Percentiles rank a stretch among this genome's conserved stretches.
Evolutionary conservation across 2,329 filamentous ascomycete species (phyloP).

Genomic region (Fusarium bulbicola): DNA sequence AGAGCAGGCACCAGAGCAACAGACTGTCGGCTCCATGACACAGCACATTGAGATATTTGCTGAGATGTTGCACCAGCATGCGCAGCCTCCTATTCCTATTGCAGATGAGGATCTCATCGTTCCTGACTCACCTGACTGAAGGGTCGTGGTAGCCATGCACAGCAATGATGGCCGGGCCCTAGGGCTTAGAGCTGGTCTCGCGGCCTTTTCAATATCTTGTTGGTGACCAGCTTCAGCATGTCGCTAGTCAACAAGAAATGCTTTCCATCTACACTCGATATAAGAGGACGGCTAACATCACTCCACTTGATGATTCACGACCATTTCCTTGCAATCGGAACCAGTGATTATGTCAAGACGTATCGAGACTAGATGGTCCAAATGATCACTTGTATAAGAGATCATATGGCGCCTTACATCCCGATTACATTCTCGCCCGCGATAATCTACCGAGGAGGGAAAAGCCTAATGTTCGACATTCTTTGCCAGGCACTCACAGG

Average conservation of each 20-base stretch:
- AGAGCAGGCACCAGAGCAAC: slow-evolving; percentile 50
- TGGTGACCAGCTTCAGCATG: slow-evolving; percentile 3
- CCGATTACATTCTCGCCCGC: neutral
- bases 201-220: slow-evolving; percentile 2
- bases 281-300: neutral
- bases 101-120: slow-evolving; percentile 46
- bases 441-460: neutral
- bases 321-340: neutral
- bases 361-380: neutral
- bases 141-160: neutral
- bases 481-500: neutral
- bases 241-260: neutral
- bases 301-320: slow-evolving; percentile 8
- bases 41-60: slow-evolving; percentile 54
- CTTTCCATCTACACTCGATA: neutral
- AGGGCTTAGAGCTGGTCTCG: slow-evolving; percentile 31
- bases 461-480: neutral
- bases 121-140: slow-evolving; percentile 47
- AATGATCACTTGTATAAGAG: neutral
- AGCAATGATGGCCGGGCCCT: neutral
- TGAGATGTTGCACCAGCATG: slow-evolving; percentile 47
- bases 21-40: slow-evolving; percentile 50
- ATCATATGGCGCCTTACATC: neutral
- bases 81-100: slow-evolving; percentile 42
- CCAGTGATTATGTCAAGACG: neutral